Base-by-base conservation (phyloP, 1,284 basidiomycete species). In the Cryptococcus jaspeensis region DNA sequence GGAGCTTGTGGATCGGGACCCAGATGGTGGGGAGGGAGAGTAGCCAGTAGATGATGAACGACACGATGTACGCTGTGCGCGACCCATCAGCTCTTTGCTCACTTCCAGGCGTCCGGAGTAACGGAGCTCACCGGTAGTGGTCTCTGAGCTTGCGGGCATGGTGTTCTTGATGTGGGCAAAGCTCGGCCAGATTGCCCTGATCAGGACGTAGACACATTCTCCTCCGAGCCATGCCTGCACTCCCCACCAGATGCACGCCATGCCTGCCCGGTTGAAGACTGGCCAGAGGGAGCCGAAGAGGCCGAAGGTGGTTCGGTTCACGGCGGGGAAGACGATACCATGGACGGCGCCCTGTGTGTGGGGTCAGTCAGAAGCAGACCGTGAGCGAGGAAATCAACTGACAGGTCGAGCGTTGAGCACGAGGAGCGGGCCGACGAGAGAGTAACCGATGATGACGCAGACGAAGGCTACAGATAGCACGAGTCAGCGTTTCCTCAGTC, bases 1-100 rank as follows among this genome's bases (percentile, higher is more conserved):
- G 84, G 62, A 92, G 86, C 72, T 87, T 84, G 79, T 90, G 87
- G 43, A 90, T 85, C 4, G 87, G 87, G 57, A 90, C 86, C 84
- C 85, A 89, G 61, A 91, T 87, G 25, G 86, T 84, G 4, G 89
- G 87, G 12, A 92, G 80, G 36, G 85, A 88, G 53, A 91, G 81
- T 42, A 91, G 77, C 84, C 88, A 91, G 80, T 92, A 94, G 60
- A 94, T 79, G 80, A 92, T 87, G 82, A 93, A 94, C 61, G 84
- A 85, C 75, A 92, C 78, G 65, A 73, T 53, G 59, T 71, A 72
- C 32, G 70, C 72, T 59, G 51, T 11, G 25, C 28, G 28, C 1
- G 41, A 5, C 25, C 2, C n/a, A 13, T 35, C 37, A 23, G 22
- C 20, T 41, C 5, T n/a, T 25, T 8, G 38, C 20, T n/a, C 32